Evolutionary conservation across 2,329 filamentous ascomycete species (phyloP).

Genomic region (Apiospora malaysiana): DNA sequence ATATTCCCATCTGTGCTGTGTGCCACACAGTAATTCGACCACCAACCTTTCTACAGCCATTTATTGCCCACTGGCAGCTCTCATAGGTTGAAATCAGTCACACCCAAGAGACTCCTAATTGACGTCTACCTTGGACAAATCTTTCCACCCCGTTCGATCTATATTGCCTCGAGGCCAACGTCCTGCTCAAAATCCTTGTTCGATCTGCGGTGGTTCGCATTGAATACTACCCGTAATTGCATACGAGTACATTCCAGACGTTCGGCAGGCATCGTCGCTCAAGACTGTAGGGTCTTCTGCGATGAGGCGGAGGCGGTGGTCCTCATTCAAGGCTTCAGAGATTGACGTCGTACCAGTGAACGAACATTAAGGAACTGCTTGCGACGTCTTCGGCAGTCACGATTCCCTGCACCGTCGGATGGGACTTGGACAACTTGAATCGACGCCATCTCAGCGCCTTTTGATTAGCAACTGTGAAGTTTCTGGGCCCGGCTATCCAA

Average conservation of each 20-base stretch:
- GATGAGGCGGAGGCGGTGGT: conserved; percentile 44
- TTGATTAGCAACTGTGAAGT: not conserved
- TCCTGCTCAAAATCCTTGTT: not conserved
- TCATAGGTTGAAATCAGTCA: not conserved
- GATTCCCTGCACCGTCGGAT: conserved; percentile 23
- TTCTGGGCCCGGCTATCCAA: conserved; percentile 8
- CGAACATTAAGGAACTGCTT: conserved; percentile 13
- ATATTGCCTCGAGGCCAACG: not conserved
- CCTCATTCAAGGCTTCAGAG: conserved; percentile 38
- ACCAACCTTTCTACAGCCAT: not conserved
- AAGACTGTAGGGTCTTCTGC: conserved; percentile 41
- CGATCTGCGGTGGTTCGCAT: not conserved
- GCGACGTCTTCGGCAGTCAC: not conserved
- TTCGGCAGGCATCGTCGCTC: conserved; percentile 15
- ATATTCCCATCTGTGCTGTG: not conserved
- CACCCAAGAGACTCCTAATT: not conserved
- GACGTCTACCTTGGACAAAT: not conserved
- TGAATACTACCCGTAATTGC: not conserved
- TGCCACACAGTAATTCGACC: not conserved
- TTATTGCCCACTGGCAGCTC: not conserved
- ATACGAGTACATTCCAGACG: conserved; percentile 17
- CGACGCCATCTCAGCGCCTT: not conserved
- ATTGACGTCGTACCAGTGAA: conserved; percentile 30
- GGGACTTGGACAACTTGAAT: conserved; percentile 24
- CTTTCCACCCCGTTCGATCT: not conserved